A percentile compares a stretch with the other conserved stretches of the same genome.
Evolutionary conservation across 1,284 basidiomycete species (phyloP).

Genomic region (Boletus semigastroideus): DNA sequence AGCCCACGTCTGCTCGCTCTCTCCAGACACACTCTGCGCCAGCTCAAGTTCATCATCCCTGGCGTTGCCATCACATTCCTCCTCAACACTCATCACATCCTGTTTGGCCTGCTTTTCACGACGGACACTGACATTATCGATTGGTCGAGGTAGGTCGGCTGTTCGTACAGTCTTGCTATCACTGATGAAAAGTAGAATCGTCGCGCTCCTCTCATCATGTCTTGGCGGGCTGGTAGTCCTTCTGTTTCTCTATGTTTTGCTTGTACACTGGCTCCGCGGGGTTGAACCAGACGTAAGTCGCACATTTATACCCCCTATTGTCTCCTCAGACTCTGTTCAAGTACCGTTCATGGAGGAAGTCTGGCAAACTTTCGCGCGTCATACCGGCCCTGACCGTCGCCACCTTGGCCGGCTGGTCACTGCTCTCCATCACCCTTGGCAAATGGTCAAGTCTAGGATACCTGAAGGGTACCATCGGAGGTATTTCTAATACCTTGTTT

Average conservation of each 20-base stretch:
- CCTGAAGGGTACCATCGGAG: slow-evolving; percentile 58
- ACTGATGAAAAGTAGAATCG: slow-evolving; percentile 39
- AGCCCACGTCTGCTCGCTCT: slow-evolving; percentile 14
- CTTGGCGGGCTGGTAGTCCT: slow-evolving; percentile 58
- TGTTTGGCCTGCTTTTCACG: slow-evolving; percentile 42
- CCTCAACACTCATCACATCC: slow-evolving; percentile 51
- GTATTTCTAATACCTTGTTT: slow-evolving; percentile 37
- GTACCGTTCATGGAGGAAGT: slow-evolving; percentile 65
- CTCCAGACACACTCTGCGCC: slow-evolving; percentile 55
- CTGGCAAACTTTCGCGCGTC: slow-evolving; percentile 54
- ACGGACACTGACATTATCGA: slow-evolving; percentile 31
- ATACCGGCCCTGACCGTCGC: slow-evolving; percentile 65
- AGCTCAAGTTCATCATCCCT: slow-evolving; percentile 72
- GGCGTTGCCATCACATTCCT: slow-evolving; percentile 62
- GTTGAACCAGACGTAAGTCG: slow-evolving; percentile 63
- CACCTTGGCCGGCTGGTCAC: slow-evolving; percentile 68
- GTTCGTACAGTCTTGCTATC: background rate
- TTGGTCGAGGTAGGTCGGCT: slow-evolving; percentile 54
- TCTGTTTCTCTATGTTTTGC: slow-evolving; percentile 70
- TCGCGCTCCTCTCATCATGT: slow-evolving; percentile 48
- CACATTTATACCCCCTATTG: background rate
- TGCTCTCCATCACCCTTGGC: slow-evolving; percentile 59
- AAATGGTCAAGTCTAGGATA: slow-evolving; percentile 66
- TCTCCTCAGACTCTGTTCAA: slow-evolving; percentile 28
- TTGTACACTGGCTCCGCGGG: slow-evolving; percentile 62